phyloP scores from a whole-genome alignment of 768 basidiomycete species.

The Termitomyces sp. region DNA sequence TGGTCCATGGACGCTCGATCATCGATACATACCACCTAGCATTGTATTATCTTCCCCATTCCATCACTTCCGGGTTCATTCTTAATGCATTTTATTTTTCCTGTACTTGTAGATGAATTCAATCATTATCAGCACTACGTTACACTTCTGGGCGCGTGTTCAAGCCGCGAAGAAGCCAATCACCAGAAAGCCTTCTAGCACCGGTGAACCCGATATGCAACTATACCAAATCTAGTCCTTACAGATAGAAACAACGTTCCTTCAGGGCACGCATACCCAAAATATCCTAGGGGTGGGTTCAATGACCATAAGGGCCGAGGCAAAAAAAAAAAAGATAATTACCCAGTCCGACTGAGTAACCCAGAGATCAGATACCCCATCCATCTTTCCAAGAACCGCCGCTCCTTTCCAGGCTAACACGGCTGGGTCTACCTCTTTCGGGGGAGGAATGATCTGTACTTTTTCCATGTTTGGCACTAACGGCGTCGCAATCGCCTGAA shows the following conservation, averaged over 20 bases:
- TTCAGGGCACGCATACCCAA: constrained; percentile 78
- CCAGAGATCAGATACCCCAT: constrained; percentile 87
- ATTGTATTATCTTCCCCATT: neutral
- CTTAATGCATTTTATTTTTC: neutral
- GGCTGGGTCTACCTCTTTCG: constrained; percentile 87
- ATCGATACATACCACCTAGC: constrained; percentile 6
- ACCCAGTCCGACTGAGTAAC: constrained; percentile 86
- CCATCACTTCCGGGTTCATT: neutral
- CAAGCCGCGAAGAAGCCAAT: constrained; percentile 3
- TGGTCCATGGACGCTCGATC: constrained; percentile 3
- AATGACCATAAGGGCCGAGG: constrained; percentile 1
- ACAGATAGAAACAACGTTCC: constrained; percentile 79
- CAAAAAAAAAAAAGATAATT: constrained; percentile 17
- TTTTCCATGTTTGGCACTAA: constrained; percentile 81
- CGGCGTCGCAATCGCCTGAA: constrained; percentile 82
- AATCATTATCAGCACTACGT: constrained; percentile 4
- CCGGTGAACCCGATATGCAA: neutral
- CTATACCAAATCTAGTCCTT: constrained; percentile 1
- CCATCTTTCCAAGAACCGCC: constrained; percentile 87
- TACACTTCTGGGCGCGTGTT: neutral
- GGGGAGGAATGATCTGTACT: constrained; percentile 89
- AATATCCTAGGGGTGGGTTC: constrained; percentile 44
- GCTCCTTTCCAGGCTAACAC: constrained; percentile 95
- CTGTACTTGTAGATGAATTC: constrained; percentile 8
- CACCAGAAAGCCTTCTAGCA: constrained; percentile 9